These are phyloP conservation scores for Pseudomicrostroma phylloplanum DNA, from an alignment of 1,284 basidiomycete genomes.

Conservation along the genomic window DNA sequence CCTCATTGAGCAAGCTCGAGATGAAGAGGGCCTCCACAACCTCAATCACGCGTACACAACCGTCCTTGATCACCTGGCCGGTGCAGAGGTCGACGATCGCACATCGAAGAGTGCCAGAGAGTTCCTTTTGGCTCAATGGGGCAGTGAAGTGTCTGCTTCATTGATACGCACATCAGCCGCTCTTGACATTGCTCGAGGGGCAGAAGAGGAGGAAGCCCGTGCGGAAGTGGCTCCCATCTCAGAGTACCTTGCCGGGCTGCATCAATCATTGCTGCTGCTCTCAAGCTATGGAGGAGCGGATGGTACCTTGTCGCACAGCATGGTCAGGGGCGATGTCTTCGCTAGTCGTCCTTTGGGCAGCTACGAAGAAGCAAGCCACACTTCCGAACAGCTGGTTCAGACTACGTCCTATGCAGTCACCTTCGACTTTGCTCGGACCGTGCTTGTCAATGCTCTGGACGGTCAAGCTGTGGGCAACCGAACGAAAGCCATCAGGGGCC, in stretches of 20 bases:
- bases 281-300: constrained; percentile 8
- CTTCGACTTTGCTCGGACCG: constrained; percentile 19
- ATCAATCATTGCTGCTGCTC: neutral
- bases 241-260: neutral
- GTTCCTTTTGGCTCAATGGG: constrained; percentile 32
- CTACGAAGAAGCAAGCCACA: neutral
- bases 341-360: constrained; percentile 8
- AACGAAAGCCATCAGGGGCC: constrained; percentile 35
- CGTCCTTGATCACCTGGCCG: constrained; percentile 61
- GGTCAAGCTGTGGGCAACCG: constrained; percentile 37
- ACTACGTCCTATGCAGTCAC: constrained; percentile 24
- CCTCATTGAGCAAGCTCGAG: constrained; percentile 18
- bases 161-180: neutral
- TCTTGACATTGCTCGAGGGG: neutral
- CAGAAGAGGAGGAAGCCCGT: constrained; percentile 6
- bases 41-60: constrained; percentile 62
- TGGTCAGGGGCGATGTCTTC: constrained; percentile 14
- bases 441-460: constrained; percentile 31
- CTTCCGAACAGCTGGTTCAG: neutral
- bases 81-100: constrained; percentile 24
- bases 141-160: constrained; percentile 30
- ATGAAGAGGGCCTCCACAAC: constrained; percentile 58
- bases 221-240: constrained; percentile 4
- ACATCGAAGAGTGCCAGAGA: constrained; percentile 26
- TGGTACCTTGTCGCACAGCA: neutral